Evolutionary conservation across 495 filamentous ascomycete species (phyloP).

Genomic region (Pyrenopolyporus hunteri): DNA sequence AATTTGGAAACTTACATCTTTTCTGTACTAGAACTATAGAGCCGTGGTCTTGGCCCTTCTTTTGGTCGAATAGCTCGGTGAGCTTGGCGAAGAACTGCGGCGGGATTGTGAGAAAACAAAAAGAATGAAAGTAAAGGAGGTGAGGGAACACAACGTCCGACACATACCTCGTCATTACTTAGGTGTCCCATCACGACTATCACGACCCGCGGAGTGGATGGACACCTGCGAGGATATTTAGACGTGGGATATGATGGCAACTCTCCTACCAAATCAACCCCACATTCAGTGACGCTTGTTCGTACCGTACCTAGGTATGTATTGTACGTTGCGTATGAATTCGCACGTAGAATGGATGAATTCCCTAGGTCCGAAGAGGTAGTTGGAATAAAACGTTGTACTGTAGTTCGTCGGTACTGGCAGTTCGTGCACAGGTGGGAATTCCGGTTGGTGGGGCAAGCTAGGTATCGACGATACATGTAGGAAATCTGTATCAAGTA

Average conservation of each 20-base stretch:
- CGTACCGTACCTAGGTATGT: not conserved
- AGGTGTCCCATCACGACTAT: conserved; percentile 52
- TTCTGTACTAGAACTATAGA: conserved; percentile 89
- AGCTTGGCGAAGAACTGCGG: conserved; percentile 86
- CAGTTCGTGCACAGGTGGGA: conserved; percentile 6
- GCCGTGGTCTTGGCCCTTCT: conserved; percentile 72
- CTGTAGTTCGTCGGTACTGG: too few relatives aligned
- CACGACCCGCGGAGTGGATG: not conserved
- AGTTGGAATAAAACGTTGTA: conserved; percentile 13
- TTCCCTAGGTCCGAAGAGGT: too few relatives aligned
- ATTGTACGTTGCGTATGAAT: too few relatives aligned
- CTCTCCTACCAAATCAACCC: not conserved
- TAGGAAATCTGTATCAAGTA: too few relatives aligned
- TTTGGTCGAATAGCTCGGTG: conserved; percentile 70
- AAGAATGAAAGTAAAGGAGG: not conserved
- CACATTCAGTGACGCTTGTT: conserved; percentile 12
- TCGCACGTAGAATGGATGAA: too few relatives aligned
- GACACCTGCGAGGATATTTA: not conserved
- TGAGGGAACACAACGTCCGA: too few relatives aligned
- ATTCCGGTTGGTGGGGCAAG: not conserved
- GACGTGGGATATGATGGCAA: not conserved
- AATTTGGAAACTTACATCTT: conserved; percentile 57
- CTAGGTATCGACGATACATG: not conserved
- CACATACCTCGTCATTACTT: conserved; percentile 74
- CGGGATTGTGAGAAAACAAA: conserved; percentile 16